Percentiles rank a stretch among this genome's conserved stretches.
These are phyloP conservation scores for Pythium phragmiticola DNA, from an alignment of 352 stramenopile species.

Conservation along the genomic window DNA sequence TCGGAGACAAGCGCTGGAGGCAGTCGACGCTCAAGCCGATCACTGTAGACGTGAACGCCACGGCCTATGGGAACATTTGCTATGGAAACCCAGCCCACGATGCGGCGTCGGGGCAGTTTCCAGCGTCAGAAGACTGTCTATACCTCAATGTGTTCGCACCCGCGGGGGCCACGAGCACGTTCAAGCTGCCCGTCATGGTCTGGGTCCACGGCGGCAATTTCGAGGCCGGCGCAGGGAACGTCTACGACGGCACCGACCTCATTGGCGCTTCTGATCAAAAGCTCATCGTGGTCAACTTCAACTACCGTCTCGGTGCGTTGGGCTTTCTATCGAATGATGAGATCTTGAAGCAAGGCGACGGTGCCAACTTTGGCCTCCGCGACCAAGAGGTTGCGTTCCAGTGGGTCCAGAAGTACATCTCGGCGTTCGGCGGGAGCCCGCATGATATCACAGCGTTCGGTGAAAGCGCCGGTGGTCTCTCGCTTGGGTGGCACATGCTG, in stretches of 20 bases:
- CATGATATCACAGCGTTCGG: slow-evolving; percentile 33
- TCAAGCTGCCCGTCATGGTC: slow-evolving; percentile 37
- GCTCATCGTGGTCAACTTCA: slow-evolving; percentile 37
- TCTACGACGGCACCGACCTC: slow-evolving; percentile 12
- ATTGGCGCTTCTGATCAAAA: slow-evolving; percentile 17
- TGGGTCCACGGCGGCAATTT: slow-evolving; percentile 36
- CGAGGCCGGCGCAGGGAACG: slow-evolving; percentile 19
- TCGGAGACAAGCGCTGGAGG: too few relatives aligned
- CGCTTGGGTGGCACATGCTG: slow-evolving; percentile 9
- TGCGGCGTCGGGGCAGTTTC: not conserved
- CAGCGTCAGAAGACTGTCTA: slow-evolving; percentile 31
- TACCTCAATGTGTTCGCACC: slow-evolving; percentile 39
- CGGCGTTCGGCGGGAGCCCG: slow-evolving; percentile 36
- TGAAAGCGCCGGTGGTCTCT: slow-evolving; percentile 13
- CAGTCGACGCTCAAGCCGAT: too few relatives aligned
- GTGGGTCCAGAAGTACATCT: slow-evolving; percentile 39
- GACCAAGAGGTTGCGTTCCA: slow-evolving; percentile 33
- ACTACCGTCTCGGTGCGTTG: slow-evolving; percentile 38
- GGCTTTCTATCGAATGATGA: slow-evolving; percentile 26
- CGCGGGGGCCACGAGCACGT: slow-evolving; percentile 15
- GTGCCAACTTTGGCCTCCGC: slow-evolving; percentile 27
- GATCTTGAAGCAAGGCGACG: slow-evolving; percentile 33
- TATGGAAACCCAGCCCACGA: slow-evolving; percentile 6
- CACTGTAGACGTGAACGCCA: slow-evolving; percentile 9
- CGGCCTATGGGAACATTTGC: slow-evolving; percentile 18